Base-by-base conservation (phyloP, 495 filamentous ascomycete species). In the Umbilicaria muhlenbergii region DNA sequence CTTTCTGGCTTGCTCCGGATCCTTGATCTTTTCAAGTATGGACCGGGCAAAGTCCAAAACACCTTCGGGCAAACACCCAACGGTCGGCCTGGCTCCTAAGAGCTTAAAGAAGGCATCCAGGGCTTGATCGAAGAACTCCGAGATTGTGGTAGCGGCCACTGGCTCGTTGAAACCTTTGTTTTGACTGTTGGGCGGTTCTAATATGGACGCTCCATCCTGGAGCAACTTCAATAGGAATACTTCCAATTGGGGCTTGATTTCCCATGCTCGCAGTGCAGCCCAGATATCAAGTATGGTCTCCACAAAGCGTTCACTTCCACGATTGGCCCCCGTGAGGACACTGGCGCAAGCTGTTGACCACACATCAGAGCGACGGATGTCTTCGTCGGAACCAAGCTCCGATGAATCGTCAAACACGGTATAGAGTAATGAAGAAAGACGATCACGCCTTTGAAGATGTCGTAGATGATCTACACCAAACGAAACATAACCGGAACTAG, bases 211-310 rank as follows among this genome's bases (percentile, higher is more conserved):
- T 46, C 91, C 91, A 54, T 88, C 83, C 61, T 94, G 84, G 15
- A 98, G 73, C 45, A 89, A 81, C 55, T 86, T 79, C 84, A 92
- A 89, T 5, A 98, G 74, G 55, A 86, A 94, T 54, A 84, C 78
- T 65, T 94, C 88, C 68, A 98, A 79, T 51, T 84, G 87, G 49
- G 78, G 75, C 48, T 78, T 83, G 43, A 84, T 82, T 45, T 82
- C 80, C 91, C 91, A 96, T 55, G 86, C 80, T 55, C 83, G 77
- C 66, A 85, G 81, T 32, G 76, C 73, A 42, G 86, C 75, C 81
- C 85, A 96, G 43, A 81, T 75, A 60, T 89, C 86, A 32, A 96
- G 73, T 13, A 83, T 73, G 38, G 70, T 71, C 41, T 74, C 73
- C 38, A 84, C 66, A 40, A 86, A 77, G 38, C 77, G 74, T 39